Evolutionary conservation across 2,329 filamentous ascomycete genomes (phyloP), one percentile per base, ranked within the genome.

Genomic region (Fusarium sp.): DNA sequence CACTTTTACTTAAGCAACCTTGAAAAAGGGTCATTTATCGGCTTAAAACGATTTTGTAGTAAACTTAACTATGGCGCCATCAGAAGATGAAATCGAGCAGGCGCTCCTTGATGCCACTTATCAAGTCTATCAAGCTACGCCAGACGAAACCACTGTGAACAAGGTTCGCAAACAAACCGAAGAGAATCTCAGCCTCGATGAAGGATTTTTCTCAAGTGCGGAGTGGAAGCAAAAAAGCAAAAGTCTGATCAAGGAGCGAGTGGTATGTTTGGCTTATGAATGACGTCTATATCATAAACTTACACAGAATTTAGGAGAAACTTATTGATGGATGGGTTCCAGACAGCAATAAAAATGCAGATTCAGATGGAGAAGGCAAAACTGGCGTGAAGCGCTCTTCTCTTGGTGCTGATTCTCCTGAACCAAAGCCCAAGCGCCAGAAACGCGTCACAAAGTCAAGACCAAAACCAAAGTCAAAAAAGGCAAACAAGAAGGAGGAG

Each of bases 221-320:
- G 80, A 86, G 21, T 92, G 90, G 90, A 91, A 91, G 78, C 79
- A 81, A 9, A 86, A 83, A 72, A 91, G 89, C 79, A 91, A 91
- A 75, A 78, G 80, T 2, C 75, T 91, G n/a, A 90, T 92, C 71
- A 87, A 87, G 59, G 81, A 82, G 23, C 82, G 84, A 53, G 85
- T 87, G n/a, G 90, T 91, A 83, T 71, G 87, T 83, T 43, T 19
- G 12, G 62, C 49, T 28, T 10, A 23, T 12, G 35, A 12, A 37
- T 9, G 23, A 42, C 10, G 32, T 44, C 18, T n/a, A 40, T 40
- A 19, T 44, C 42, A 59, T 23, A 32, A 40, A 69, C 58, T 67
- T 23, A 67, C 43, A 38, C 42, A 30, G 5, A 13, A 35, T 63
- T 43, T 32, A 84, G 82, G 80, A 79, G 47, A 82, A 83, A 71